Evolutionary conservation across 2,329 filamentous ascomycete genomes (phyloP).

Genomic region (Nemania bipapillata): DNA sequence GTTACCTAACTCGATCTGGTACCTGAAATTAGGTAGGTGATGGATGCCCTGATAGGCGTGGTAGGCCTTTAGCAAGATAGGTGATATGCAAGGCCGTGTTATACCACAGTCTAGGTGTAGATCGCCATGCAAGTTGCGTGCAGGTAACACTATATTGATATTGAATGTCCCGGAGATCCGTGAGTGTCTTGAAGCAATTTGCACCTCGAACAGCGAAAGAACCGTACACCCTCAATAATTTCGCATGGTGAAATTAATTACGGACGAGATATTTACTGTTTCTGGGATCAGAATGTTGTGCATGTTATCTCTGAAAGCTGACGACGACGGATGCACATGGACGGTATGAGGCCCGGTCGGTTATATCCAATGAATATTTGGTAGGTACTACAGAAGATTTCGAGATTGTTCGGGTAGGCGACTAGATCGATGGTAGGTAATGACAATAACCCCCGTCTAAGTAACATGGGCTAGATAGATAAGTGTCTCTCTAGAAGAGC

Average conservation of each 20-base stretch:
- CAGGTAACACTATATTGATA: not conserved
- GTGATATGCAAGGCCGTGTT: slow-evolving; percentile 2
- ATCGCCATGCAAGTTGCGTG: not conserved
- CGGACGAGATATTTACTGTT: not conserved
- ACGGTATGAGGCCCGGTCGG: not conserved
- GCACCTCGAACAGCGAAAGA: not conserved
- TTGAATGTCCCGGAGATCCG: not conserved
- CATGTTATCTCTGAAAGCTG: not conserved
- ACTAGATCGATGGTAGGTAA: no score
- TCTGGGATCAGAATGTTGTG: not conserved
- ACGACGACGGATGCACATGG: not conserved
- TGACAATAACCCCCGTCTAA: not conserved
- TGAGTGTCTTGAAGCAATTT: not conserved
- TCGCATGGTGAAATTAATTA: not conserved
- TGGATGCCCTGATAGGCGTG: not conserved
- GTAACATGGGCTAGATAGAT: no score
- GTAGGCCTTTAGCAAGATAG: not conserved
- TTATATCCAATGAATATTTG: not conserved
- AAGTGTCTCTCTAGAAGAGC: not conserved
- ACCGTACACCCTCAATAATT: not conserved
- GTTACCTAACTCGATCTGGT: not conserved
- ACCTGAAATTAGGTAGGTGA: not conserved
- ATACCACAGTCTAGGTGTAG: not conserved
- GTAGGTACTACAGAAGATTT: not conserved
- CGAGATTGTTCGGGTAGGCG: not conserved